Conservation (phyloP, 2,329 filamentous ascomycete genomes). For the Nothomitra cinnamomea region DNA sequence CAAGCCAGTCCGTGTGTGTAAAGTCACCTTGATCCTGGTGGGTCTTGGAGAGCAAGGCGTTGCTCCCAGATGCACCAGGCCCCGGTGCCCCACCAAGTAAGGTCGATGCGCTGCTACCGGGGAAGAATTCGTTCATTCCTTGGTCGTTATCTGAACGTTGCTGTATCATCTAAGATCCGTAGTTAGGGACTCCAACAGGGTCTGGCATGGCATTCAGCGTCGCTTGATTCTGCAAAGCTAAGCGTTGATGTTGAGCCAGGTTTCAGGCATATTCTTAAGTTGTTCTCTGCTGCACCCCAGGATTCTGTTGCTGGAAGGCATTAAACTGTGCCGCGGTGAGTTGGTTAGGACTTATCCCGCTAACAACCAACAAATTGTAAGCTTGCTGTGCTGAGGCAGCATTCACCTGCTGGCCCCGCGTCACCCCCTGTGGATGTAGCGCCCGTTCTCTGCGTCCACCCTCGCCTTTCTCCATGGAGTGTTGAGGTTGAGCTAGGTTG, state of each 20-base stretch:
- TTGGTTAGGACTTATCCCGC: slow-evolving; percentile 58
- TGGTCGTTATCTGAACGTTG: slow-evolving; percentile 32
- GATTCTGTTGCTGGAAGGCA: slow-evolving; percentile 34
- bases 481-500: no score
- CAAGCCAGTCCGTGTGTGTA: slow-evolving; percentile 31
- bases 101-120: slow-evolving; percentile 5
- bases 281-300: slow-evolving; percentile 49
- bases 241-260: slow-evolving; percentile 65
- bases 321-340: slow-evolving; percentile 65
- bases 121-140: slow-evolving; percentile 18
- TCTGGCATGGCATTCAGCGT: slow-evolving; percentile 56
- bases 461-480: no score
- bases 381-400: slow-evolving; percentile 11
- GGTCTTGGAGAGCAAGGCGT: slow-evolving; percentile 49
- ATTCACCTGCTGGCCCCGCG: slow-evolving; percentile 8
- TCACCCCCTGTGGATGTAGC: no score
- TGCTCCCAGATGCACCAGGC: slow-evolving; percentile 23
- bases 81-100: slow-evolving; percentile 21
- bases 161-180: slow-evolving; percentile 70
- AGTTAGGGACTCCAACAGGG: slow-evolving; percentile 48
- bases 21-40: slow-evolving; percentile 49
- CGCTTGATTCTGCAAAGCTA: slow-evolving; percentile 66
- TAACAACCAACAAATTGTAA: slow-evolving; percentile 36
- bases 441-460: no score
- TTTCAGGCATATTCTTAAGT: slow-evolving; percentile 77